A percentile compares a stretch with the other conserved stretches of the same genome.
phyloP scores from a whole-genome alignment of 192 early-diverging fungal species.

The Linnemannia hyalina region DNA sequence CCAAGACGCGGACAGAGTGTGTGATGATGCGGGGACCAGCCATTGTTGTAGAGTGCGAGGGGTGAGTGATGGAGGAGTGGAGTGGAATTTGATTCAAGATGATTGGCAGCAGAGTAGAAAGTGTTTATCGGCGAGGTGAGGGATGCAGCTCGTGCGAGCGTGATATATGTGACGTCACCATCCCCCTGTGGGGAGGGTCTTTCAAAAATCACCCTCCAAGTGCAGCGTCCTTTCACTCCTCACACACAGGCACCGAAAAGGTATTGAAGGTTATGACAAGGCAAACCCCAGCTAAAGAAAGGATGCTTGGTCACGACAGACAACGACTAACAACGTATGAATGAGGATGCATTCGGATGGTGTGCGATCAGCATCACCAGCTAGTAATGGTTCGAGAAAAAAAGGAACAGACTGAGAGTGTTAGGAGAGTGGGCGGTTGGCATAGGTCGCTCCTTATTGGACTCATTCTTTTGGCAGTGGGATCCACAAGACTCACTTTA shows the following conservation, averaged over 20 bases:
- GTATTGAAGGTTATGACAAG: background rate
- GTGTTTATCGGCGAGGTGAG: background rate
- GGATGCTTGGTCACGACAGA: too few relatives aligned
- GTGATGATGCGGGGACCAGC: conserved; percentile 55
- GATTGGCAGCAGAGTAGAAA: conserved; percentile 3
- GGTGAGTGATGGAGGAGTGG: background rate
- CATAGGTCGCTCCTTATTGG: background rate
- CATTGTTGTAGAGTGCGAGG: conserved; percentile 23
- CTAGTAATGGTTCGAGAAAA: too few relatives aligned
- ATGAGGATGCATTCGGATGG: too few relatives aligned
- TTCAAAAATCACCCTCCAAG: too few relatives aligned
- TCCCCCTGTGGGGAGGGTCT: too few relatives aligned
- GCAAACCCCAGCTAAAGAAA: too few relatives aligned
- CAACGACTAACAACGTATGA: too few relatives aligned
- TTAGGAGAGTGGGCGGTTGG: background rate
- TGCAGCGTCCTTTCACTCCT: too few relatives aligned
- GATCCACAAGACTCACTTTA: too few relatives aligned
- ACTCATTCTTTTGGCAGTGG: too few relatives aligned
- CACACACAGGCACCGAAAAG: background rate
- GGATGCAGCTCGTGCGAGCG: background rate
- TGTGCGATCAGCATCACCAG: too few relatives aligned
- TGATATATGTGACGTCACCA: background rate
- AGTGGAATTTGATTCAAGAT: background rate
- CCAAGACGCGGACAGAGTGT: conserved; percentile 54
- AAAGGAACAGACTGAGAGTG: background rate